phyloP scores from a whole-genome alignment of 352 stramenopile genomes.

The Phytophthora syringae region DNA sequence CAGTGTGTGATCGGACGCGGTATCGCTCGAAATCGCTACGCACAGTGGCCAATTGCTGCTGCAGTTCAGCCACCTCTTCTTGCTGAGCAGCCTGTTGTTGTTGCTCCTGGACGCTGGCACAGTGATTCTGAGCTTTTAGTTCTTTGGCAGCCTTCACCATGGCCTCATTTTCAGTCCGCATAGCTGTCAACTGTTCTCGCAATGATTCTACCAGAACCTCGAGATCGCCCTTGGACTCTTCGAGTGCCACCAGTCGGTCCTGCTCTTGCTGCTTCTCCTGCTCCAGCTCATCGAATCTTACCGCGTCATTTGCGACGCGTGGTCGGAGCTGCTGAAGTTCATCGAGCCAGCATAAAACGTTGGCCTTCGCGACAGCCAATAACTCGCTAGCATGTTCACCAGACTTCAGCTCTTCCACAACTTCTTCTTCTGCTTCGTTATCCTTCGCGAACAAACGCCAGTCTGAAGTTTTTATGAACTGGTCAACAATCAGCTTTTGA shows the following conservation, averaged over 20 bases:
- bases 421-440: constrained; percentile 15
- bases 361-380: constrained; percentile 23
- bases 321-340: constrained; percentile 28
- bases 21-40: constrained; percentile 75
- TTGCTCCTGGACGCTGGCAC: constrained; percentile 24
- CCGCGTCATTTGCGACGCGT: constrained; percentile 6
- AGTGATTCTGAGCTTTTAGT: constrained; percentile 25
- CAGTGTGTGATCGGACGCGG: constrained; percentile 65
- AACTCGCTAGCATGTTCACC: constrained; percentile 10
- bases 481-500: constrained; percentile 22
- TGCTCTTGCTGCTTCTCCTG: constrained; percentile 27
- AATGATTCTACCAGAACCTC: constrained; percentile 30
- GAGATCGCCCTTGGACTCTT: constrained; percentile 26
- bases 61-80: constrained; percentile 35
- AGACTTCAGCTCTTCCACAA: constrained; percentile 1
- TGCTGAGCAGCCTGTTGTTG: constrained; percentile 32
- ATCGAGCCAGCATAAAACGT: constrained; percentile 28
- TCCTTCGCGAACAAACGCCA: constrained; percentile 30
- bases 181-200: constrained; percentile 26
- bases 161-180: constrained; percentile 27
- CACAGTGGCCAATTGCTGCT: constrained; percentile 44
- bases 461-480: constrained; percentile 31
- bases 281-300: constrained; percentile 18
- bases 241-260: constrained; percentile 16
- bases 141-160: constrained; percentile 18